Evolutionary conservation across 306 rosid species (phyloP), one percentile per base, ranked within the genome.

Genomic region (Comarum palustre): DNA sequence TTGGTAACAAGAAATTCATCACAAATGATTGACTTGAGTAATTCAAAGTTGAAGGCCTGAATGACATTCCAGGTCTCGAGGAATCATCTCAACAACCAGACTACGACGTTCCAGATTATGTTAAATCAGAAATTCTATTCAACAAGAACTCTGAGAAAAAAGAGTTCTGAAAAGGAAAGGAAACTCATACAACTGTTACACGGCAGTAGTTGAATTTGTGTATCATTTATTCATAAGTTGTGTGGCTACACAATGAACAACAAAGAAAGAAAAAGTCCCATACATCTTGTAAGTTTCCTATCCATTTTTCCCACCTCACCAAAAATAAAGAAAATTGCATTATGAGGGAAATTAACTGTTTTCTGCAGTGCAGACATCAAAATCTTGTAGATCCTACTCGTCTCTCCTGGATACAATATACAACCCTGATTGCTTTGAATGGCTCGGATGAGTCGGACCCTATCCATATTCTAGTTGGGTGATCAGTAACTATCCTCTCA

Each of bases 181-280:
- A 32, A 31, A 34, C 66, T 2, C 19, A 36, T 61, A 16, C 13
- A 16, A 31, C 42, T 14, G 24, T 13, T 32, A 32, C 5, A 32
- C 3, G 43, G 41, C 27, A 16, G 5, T 13, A 71, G 10, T 25
- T 39, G 52, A 25, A 57, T 17, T 17, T 58, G 32, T 57, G 11
- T 71, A 72, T 42, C 29, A 42, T 71, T 42, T 41, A 27, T 58
- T 72, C n/a, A 8, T 58, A 10, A 42, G n/a, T 72, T 42, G 42
- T 27, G 43, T 5, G 42, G 31, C 45, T 36, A 41, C 67, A 71
- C 34, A 41, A 25, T 39, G 42, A 57, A 43, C 29, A 55, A 41
- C 66, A 61, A 16, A 2, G 43, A 31, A 16, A 22, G 19, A 24
- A 57, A 38, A 16, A 55, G 2, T 42, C 55, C 8, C 34, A 11